Conservation (phyloP, 768 basidiomycete genomes). For the Mycena polygramma region DNA sequence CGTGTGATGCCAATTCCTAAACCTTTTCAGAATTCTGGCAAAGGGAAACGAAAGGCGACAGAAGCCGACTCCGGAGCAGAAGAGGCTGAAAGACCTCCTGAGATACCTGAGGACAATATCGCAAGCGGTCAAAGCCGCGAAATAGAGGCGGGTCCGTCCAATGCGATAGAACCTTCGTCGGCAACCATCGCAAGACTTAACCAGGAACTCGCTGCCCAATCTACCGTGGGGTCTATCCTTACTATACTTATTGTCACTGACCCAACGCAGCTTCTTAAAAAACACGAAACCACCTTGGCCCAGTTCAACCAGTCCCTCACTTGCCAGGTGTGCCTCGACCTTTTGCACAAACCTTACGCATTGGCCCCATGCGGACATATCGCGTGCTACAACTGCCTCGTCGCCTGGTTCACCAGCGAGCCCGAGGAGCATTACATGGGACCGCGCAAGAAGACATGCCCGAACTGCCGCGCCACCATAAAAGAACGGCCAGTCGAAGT, state of each 20-base stretch:
- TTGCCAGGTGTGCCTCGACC: slow-evolving; percentile 85
- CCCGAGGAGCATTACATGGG: slow-evolving; percentile 60
- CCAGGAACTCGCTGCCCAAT: slow-evolving; percentile 57
- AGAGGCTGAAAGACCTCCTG: slow-evolving; percentile 35
- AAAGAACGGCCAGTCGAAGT: slow-evolving; percentile 75
- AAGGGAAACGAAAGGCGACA: slow-evolving; percentile 56
- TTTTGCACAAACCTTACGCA: slow-evolving; percentile 79
- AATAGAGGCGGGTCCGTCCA: slow-evolving; percentile 23
- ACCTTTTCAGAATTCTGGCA: slow-evolving; percentile 45
- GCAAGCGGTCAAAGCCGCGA: slow-evolving; percentile 51
- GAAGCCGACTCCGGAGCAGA: slow-evolving; percentile 35
- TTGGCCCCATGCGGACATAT: slow-evolving; percentile 84
- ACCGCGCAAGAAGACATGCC: slow-evolving; percentile 74
- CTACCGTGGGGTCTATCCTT: slow-evolving; percentile 50
- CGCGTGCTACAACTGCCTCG: slow-evolving; percentile 77
- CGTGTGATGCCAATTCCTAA: no score
- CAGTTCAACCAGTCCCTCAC: slow-evolving; percentile 74
- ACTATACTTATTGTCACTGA: slow-evolving; percentile 4
- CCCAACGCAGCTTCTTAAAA: slow-evolving; percentile 57
- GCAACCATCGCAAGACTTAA: slow-evolving; percentile 55
- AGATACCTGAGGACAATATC: slow-evolving; percentile 41
- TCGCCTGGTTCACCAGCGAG: slow-evolving; percentile 79
- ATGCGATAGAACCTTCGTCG: slow-evolving; percentile 21
- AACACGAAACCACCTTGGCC: slow-evolving; percentile 66
- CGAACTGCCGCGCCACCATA: slow-evolving; percentile 76